Evolutionary conservation across 768 basidiomycete species (phyloP).

Genomic region (Tylopilus subfusipes): DNA sequence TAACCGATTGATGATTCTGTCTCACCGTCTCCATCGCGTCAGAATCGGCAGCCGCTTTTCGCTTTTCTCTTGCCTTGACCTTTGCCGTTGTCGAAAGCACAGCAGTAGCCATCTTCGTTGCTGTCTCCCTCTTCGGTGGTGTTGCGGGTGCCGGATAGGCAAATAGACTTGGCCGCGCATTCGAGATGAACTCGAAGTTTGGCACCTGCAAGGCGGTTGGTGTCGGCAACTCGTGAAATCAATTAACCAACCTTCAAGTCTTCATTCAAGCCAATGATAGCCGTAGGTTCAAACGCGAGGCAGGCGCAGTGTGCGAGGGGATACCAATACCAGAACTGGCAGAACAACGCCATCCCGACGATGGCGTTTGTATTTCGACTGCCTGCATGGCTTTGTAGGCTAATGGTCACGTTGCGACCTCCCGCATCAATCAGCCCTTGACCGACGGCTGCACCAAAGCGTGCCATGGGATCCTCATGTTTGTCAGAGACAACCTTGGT

Average conservation of each 20-base stretch:
- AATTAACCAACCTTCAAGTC: constrained; percentile 65
- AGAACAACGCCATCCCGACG: constrained; percentile 97
- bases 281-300: constrained; percentile 92
- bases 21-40: constrained; percentile 82
- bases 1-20: neutral
- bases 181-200: constrained; percentile 86
- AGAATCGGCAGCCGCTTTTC: constrained; percentile 78
- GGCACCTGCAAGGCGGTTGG: constrained; percentile 62
- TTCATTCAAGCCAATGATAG: constrained; percentile 86
- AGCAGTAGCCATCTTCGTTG: constrained; percentile 88
- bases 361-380: constrained; percentile 91
- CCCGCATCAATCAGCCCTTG: constrained; percentile 98
- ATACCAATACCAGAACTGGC: constrained; percentile 99
- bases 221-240: neutral
- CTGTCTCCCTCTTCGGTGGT: constrained; percentile 89
- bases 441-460: constrained; percentile 93
- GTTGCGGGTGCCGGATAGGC: constrained; percentile 87
- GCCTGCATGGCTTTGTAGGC: constrained; percentile 88
- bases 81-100: constrained; percentile 97
- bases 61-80: constrained; percentile 93
- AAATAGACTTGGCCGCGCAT: constrained; percentile 86
- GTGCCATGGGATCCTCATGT: constrained; percentile 98
- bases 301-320: constrained; percentile 92
- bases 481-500: constrained; percentile 90
- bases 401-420: constrained; percentile 94